A percentile compares a stretch with the other conserved stretches of the same genome.
These are phyloP conservation scores for Irpex sp. DNA, from an alignment of 1,284 basidiomycete species.

Conservation along the genomic window DNA sequence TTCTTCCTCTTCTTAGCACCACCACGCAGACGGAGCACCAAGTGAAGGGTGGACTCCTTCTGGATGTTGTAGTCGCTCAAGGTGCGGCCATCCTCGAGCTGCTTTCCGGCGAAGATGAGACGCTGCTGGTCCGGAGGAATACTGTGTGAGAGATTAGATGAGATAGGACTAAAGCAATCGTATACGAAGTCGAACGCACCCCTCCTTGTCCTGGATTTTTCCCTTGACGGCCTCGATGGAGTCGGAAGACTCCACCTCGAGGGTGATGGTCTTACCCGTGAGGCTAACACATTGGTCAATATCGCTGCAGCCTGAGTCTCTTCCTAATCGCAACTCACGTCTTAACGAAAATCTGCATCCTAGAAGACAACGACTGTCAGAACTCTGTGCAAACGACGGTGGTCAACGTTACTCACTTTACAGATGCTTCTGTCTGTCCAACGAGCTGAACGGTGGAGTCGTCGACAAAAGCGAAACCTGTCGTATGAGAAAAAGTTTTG, in stretches of 20 bases:
- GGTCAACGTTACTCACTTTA: slow-evolving; percentile 19
- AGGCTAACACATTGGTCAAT: slow-evolving; percentile 50
- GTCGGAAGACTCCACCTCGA: slow-evolving; percentile 95
- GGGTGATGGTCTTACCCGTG: slow-evolving; percentile 98
- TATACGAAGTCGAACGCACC: slow-evolving; percentile 43
- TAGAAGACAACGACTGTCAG: neutral
- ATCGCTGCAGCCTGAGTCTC: neutral
- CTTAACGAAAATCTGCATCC: slow-evolving; percentile 94
- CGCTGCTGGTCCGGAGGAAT: slow-evolving; percentile 97
- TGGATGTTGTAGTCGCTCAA: slow-evolving; percentile 93
- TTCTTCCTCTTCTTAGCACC: slow-evolving; percentile 99
- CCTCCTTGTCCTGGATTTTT: slow-evolving; percentile 96
- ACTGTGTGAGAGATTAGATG: slow-evolving; percentile 30
- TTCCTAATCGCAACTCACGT: slow-evolving; percentile 49
- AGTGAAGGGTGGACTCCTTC: slow-evolving; percentile 93
- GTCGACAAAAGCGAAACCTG: slow-evolving; percentile 70
- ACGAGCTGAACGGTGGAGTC: slow-evolving; percentile 81
- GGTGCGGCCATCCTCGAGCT: slow-evolving; percentile 91
- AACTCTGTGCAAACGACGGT: neutral
- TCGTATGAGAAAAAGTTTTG: slow-evolving; percentile 12
- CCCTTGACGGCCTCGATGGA: slow-evolving; percentile 98
- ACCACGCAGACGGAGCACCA: slow-evolving; percentile 93
- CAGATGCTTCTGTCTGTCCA: slow-evolving; percentile 78
- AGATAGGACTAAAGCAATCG: neutral
- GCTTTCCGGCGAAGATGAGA: slow-evolving; percentile 97